Percentiles rank a stretch among this genome's conserved stretches.
These are phyloP conservation scores for Scheffersomyces illinoinensis DNA, from an alignment of 1,139 yeast species.

Conservation along the genomic window DNA sequence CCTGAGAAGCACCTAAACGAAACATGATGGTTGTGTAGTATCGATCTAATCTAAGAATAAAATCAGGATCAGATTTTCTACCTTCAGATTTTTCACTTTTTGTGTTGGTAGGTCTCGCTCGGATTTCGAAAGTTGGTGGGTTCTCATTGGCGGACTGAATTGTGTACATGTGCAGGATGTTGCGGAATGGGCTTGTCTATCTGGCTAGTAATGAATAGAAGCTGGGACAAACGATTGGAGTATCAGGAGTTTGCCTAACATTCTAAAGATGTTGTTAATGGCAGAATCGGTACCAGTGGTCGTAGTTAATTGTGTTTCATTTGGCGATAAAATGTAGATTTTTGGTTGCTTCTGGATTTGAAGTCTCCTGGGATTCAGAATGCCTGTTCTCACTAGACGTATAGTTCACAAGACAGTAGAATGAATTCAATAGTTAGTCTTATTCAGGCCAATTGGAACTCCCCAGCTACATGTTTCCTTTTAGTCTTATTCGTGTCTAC, in stretches of 20 bases:
- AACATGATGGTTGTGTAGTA: constrained; percentile 43
- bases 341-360: background rate
- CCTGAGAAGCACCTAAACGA: constrained; percentile 64
- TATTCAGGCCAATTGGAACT: background rate
- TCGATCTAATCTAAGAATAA: constrained; percentile 1
- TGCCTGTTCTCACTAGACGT: background rate
- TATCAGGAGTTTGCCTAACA: background rate
- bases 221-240: background rate
- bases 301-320: background rate
- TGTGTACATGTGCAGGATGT: background rate
- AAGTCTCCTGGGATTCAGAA: background rate
- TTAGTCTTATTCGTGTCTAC: background rate
- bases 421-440: background rate
- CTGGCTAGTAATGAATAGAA: background rate
- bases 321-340: too few species aligned
- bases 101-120: constrained; percentile 1
- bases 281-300: background rate
- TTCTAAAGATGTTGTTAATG: too few species aligned
- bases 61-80: background rate
- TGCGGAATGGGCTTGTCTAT: background rate
- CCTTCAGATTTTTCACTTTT: background rate
- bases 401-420: background rate
- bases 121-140: background rate
- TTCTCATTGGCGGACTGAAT: background rate
- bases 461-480: background rate